Conservation (phyloP, 805 yeast species). For the Wickerhamiella brachini region DNA sequence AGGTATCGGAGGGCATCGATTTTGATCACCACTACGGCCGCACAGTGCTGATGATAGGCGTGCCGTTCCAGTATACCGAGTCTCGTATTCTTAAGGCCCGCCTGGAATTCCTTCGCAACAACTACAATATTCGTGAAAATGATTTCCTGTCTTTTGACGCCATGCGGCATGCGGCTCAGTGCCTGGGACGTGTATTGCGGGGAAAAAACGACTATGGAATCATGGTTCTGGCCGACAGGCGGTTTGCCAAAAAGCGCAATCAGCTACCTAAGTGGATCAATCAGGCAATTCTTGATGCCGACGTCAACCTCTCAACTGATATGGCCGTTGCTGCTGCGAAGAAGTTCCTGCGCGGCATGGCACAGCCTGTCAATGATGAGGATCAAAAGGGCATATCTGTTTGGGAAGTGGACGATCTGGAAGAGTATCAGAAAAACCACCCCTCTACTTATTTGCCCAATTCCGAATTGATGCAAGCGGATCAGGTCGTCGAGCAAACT, state of each 20-base stretch:
- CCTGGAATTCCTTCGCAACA: slow-evolving; percentile 82
- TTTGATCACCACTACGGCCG: slow-evolving; percentile 97
- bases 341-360: slow-evolving; percentile 80
- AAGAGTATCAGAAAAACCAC: slow-evolving; percentile 11
- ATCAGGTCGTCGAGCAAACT: neutral
- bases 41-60: slow-evolving; percentile 96
- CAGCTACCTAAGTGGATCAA: slow-evolving; percentile 97
- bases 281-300: slow-evolving; percentile 85
- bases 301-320: slow-evolving; percentile 83
- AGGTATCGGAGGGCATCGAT: slow-evolving; percentile 97
- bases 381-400: slow-evolving; percentile 93
- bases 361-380: slow-evolving; percentile 80
- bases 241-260: slow-evolving; percentile 72
- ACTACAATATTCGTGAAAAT: slow-evolving; percentile 81
- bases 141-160: slow-evolving; percentile 97
- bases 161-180: slow-evolving; percentile 99
- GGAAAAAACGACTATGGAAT: slow-evolving; percentile 98
- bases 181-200: slow-evolving; percentile 90
- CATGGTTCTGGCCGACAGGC: slow-evolving; percentile 92
- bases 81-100: slow-evolving; percentile 92
- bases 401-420: slow-evolving; percentile 51
- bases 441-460: neutral
- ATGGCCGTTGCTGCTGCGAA: slow-evolving; percentile 94
- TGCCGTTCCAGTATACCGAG: slow-evolving; percentile 97
- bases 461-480: neutral